Base-by-base conservation (phyloP, 441 rosid species). In the Aleurites moluccanus region DNA sequence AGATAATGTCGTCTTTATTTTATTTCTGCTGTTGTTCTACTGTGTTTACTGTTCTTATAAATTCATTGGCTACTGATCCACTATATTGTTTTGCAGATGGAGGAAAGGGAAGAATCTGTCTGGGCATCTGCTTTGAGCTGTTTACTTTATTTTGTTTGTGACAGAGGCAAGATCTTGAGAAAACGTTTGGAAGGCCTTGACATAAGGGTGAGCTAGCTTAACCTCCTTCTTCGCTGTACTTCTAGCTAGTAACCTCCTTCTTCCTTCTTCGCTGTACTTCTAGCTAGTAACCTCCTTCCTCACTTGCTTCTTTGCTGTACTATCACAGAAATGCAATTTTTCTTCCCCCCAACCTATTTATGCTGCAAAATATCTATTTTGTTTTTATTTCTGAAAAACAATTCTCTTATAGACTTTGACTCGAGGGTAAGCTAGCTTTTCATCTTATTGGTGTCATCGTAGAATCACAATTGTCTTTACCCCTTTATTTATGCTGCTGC, bases 71-170 rank as follows among this genome's bases (percentile, higher is more conserved):
- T 55, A 79, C 78, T 79, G 66, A 69, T 77, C 73, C 79, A 80
- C 50, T 49, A 73, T 47, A 1, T 53, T 74, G 69, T 82, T 80
- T 82, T 62, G 67, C 84, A 94, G 99, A 86, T 80, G 73, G 97
- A 92, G 81, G 98, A 92, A 81, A 81, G 76, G 72, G 99, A 94
- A 84, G 98, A 94, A 79, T 89, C 90, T 77, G 95, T 96, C 42
- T 94, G 98, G 98, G 90, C 98, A 59, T 89, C 99, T 87, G 98
- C 97, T 66, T 83, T 96, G 66, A 96, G 99, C 85, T 94, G 99
- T 85, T 88, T 96, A 64, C 93, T 96, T 60, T 96, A 92, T 89
- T 96, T 94, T 84, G 92, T 94, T 67, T 91, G 92, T 80, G 97
- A 92, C 69, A 87, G 99, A 79, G 95, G 98, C 70, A 96, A 87